These are phyloP conservation scores for Mycosphaerella arachidis DNA, from an alignment of 2,329 filamentous ascomycete genomes.

Conservation along the genomic window DNA sequence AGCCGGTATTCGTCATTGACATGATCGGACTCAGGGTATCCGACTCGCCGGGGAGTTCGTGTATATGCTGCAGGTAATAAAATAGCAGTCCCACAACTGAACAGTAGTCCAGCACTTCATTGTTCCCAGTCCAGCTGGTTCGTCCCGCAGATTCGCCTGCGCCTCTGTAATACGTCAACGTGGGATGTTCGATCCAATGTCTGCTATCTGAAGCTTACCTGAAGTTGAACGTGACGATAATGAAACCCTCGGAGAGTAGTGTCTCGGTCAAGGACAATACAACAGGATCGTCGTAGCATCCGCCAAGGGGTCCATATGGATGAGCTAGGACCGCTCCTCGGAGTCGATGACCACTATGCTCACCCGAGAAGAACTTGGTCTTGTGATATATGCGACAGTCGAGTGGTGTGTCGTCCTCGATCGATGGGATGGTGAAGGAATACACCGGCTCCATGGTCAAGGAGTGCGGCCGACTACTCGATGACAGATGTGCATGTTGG, in stretches of 20 bases:
- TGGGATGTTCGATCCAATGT: background rate
- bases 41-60: background rate
- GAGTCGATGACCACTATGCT: background rate
- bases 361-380: background rate
- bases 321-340: constrained; percentile 70
- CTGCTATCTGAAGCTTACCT: constrained; percentile 50
- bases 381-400: constrained; percentile 77
- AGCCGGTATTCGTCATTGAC: background rate
- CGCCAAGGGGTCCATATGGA: constrained; percentile 84
- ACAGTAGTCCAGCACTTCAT: constrained; percentile 77
- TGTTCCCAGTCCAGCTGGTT: constrained; percentile 81
- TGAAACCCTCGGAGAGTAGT: constrained; percentile 64
- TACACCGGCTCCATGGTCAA: constrained; percentile 14
- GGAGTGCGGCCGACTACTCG: background rate
- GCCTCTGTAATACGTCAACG: constrained; percentile 54
- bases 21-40: constrained; percentile 3
- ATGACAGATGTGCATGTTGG: background rate
- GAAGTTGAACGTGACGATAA: constrained; percentile 90
- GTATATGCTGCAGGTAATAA: constrained; percentile 63
- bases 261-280: constrained; percentile 62
- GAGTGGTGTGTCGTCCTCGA: constrained; percentile 71
- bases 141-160: constrained; percentile 67
- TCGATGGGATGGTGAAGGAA: constrained; percentile 73
- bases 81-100: constrained; percentile 77
- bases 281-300: constrained; percentile 75